Evolutionary conservation across 2,329 filamentous ascomycete species (phyloP).

Genomic region (Waltergamsia citrina): DNA sequence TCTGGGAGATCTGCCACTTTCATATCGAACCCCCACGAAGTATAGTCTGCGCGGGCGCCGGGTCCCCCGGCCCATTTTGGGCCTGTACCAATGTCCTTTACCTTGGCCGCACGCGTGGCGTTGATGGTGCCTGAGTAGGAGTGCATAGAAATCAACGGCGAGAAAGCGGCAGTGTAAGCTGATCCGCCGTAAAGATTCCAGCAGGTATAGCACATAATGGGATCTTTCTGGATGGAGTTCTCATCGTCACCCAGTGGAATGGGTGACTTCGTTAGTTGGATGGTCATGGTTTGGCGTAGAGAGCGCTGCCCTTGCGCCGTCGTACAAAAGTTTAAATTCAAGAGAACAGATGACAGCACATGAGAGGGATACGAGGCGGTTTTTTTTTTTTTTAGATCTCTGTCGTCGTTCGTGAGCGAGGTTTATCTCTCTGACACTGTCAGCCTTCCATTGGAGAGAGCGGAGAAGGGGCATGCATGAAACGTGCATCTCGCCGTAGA

Average conservation of each 20-base stretch:
- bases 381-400: no score
- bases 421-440: no score
- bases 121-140: neutral
- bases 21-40: neutral
- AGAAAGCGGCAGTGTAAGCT: neutral
- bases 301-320: no score
- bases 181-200: constrained; percentile 1
- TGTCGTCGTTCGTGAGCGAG: no score
- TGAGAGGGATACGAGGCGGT: no score
- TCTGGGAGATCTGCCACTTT: neutral
- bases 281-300: constrained; percentile 1
- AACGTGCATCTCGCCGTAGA: no score
- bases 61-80: no score
- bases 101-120: neutral
- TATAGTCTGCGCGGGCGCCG: neutral
- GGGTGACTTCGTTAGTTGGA: neutral
- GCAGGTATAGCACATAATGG: neutral
- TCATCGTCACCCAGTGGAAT: neutral
- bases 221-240: neutral
- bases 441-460: no score
- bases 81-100: neutral
- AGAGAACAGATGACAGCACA: no score
- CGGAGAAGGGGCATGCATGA: no score
- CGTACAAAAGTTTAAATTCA: no score
- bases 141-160: neutral